A percentile compares a stretch with the other conserved stretches of the same genome.
Conservation (phyloP, 352 stramenopile species). For the Phytophthora pini region DNA sequence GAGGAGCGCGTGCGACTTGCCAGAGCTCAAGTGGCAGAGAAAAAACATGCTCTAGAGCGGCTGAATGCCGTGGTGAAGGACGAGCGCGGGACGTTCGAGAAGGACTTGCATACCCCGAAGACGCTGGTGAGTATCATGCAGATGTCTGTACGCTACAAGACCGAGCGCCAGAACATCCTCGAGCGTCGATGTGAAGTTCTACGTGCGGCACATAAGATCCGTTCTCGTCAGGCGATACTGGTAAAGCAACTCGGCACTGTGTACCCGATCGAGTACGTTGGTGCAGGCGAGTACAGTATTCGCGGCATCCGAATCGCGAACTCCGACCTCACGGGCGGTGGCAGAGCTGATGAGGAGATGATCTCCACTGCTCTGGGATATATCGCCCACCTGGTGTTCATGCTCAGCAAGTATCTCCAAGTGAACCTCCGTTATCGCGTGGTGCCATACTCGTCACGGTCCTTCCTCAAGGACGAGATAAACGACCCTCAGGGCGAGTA, state of each 20-base stretch:
- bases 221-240: slow-evolving; percentile 78
- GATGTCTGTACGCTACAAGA: slow-evolving; percentile 86
- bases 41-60: slow-evolving; percentile 61
- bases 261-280: slow-evolving; percentile 88
- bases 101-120: slow-evolving; percentile 83
- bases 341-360: slow-evolving; percentile 76
- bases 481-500: slow-evolving; percentile 85
- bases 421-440: slow-evolving; percentile 87
- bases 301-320: slow-evolving; percentile 81
- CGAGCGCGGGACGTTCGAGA: slow-evolving; percentile 79
- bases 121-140: slow-evolving; percentile 79
- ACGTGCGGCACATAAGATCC: slow-evolving; percentile 83
- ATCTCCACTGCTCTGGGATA: slow-evolving; percentile 87
- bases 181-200: slow-evolving; percentile 80
- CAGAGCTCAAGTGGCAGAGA: slow-evolving; percentile 58
- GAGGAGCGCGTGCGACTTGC: slow-evolving; percentile 61
- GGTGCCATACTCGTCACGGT: slow-evolving; percentile 80
- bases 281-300: slow-evolving; percentile 82
- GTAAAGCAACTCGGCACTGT: slow-evolving; percentile 78
- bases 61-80: slow-evolving; percentile 74
- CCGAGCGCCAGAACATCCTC: slow-evolving; percentile 80
- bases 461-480: slow-evolving; percentile 87
- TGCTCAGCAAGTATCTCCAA: slow-evolving; percentile 90
- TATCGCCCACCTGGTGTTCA: slow-evolving; percentile 89
- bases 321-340: slow-evolving; percentile 65